Conservation (phyloP, 345 rosid species). For the Eutrema japonicum region DNA sequence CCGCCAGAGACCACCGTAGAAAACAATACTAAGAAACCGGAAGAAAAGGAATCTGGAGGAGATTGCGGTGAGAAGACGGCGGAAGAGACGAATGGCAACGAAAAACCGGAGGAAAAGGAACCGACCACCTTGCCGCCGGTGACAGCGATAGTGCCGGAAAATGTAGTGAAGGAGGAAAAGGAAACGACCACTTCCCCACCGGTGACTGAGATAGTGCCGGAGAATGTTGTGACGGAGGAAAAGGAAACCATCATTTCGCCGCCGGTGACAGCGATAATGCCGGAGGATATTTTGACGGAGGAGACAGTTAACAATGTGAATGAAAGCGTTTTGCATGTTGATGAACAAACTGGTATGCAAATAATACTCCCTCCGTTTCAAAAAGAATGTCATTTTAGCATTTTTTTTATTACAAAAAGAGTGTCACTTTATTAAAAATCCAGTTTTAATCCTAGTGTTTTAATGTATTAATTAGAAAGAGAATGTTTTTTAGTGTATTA, state of each 20-base stretch:
- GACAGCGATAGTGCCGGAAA: conserved; percentile 3
- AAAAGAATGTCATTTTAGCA: too few relatives aligned
- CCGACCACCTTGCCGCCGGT: not conserved
- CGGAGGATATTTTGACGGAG: conserved; percentile 14
- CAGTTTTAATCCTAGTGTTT: too few relatives aligned
- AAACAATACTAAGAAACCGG: conserved; percentile 13
- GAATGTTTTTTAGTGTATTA: too few relatives aligned
- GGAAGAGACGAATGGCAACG: not conserved
- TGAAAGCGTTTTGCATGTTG: conserved; percentile 27
- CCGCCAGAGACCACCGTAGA: conserved; percentile 23
- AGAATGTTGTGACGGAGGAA: conserved; percentile 25
- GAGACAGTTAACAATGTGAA: conserved; percentile 31
- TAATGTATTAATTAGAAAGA: too few relatives aligned
- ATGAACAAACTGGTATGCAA: conserved; percentile 37
- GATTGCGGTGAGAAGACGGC: conserved; percentile 17
- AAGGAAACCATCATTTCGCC: not conserved
- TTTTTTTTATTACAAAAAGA: too few relatives aligned
- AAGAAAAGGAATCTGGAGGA: conserved; percentile 16
- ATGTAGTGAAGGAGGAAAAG: conserved; percentile 27
- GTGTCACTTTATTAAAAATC: too few relatives aligned
- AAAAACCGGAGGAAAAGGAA: conserved; percentile 19
- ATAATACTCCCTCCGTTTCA: too few relatives aligned
- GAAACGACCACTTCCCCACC: not conserved
- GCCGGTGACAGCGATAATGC: not conserved
- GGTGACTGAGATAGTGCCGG: not conserved